Conservation (phyloP, 2,329 filamentous ascomycete species). For the Huntiella omanensis region DNA sequence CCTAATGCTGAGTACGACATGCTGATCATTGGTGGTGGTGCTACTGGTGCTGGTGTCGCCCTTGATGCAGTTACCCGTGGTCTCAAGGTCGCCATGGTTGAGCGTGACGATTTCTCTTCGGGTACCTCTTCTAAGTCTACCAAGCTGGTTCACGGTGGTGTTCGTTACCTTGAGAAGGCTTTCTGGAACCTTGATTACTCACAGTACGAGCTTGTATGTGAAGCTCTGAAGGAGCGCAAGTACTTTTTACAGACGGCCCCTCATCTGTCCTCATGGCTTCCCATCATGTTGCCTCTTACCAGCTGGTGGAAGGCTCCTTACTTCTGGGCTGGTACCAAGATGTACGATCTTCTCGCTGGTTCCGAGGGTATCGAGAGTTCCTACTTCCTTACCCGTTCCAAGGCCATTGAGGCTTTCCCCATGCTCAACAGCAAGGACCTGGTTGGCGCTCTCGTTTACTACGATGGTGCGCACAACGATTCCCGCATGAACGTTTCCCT, state of each 20-base stretch:
- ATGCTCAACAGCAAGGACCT: constrained; percentile 70
- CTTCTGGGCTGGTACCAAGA: constrained; percentile 61
- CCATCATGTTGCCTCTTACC: constrained; percentile 57
- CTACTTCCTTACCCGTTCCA: constrained; percentile 73
- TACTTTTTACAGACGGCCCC: constrained; percentile 60
- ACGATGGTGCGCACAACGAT: constrained; percentile 83
- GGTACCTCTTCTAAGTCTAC: constrained; percentile 61
- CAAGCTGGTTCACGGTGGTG: constrained; percentile 60
- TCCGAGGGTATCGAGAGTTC: constrained; percentile 76
- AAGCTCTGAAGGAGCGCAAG: constrained; percentile 55
- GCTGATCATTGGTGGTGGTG: constrained; percentile 51
- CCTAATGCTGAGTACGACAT: constrained; percentile 41
- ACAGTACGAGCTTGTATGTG: constrained; percentile 52
- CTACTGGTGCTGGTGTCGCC: constrained; percentile 52
- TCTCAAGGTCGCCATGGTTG: constrained; percentile 51
- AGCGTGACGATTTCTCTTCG: constrained; percentile 55
- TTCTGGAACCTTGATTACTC: constrained; percentile 59
- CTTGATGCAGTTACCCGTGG: constrained; percentile 54
- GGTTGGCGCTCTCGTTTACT: constrained; percentile 72
- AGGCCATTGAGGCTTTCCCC: constrained; percentile 71
- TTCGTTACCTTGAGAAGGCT: constrained; percentile 57
- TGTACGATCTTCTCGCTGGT: constrained; percentile 70
- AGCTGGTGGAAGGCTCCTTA: constrained; percentile 64
- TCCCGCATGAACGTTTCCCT: constrained; percentile 83
- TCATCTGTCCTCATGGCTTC: constrained; percentile 54